Percentiles rank a stretch among this genome's conserved stretches.
Conservation (phyloP, 306 rosid genomes). For the Aeschynomene evenia region DNA sequence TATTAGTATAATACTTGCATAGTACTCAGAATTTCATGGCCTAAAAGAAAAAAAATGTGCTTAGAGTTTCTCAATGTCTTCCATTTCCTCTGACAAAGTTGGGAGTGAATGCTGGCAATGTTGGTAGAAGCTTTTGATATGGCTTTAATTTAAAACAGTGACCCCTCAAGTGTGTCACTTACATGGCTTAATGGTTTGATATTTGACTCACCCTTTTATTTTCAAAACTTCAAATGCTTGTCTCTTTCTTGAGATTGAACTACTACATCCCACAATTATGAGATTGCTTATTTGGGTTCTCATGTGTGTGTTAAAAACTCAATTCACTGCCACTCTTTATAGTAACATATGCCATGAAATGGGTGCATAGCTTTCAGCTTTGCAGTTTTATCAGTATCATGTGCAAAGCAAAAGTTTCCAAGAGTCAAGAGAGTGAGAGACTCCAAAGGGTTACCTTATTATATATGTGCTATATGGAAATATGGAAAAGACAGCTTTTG, state of each 20-base stretch:
- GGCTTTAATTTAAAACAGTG: conserved; percentile 29
- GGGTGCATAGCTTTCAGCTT: conserved; percentile 30
- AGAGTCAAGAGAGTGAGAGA: conserved; percentile 15
- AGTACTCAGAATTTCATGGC: too few species aligned
- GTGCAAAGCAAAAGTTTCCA: conserved; percentile 33
- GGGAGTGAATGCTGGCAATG: neutral
- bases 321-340: neutral
- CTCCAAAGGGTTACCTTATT: conserved; percentile 6
- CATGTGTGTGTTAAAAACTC: neutral
- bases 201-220: conserved; percentile 12
- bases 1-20: too few species aligned
- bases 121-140: conserved; percentile 22
- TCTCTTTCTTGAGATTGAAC: conserved; percentile 30
- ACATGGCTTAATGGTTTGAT: conserved; percentile 23
- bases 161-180: conserved; percentile 30
- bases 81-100: neutral
- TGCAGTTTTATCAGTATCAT: conserved; percentile 23
- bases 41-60: too few species aligned
- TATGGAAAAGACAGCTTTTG: conserved; percentile 27
- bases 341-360: conserved; percentile 24
- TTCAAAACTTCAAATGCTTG: conserved; percentile 17
- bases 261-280: conserved; percentile 22
- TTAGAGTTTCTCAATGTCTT: neutral
- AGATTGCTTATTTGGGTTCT: neutral
- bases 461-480: too few species aligned